These are phyloP conservation scores for Zasmidium cellare DNA, from an alignment of 2,329 filamentous ascomycete genomes.

Conservation along the genomic window DNA sequence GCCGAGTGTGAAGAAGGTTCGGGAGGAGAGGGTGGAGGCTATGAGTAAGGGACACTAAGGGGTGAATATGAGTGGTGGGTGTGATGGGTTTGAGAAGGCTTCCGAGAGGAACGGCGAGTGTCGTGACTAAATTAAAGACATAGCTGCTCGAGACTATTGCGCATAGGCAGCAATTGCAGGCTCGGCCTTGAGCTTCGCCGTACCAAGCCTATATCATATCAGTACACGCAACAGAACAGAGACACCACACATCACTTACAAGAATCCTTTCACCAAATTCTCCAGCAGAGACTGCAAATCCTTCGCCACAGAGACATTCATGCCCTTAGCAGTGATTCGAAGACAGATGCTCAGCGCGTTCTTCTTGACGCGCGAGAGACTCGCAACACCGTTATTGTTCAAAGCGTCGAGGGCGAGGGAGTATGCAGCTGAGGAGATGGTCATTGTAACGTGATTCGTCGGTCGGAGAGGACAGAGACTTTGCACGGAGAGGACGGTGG, in stretches of 20 bases:
- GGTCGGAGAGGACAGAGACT: conserved; percentile 28
- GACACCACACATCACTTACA: conserved; percentile 16
- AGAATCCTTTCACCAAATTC: conserved; percentile 24
- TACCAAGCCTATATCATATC: neutral
- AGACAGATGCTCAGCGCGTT: conserved; percentile 19
- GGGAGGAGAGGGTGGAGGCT: conserved; percentile 11
- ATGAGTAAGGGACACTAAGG: conserved; percentile 1
- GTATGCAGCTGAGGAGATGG: conserved; percentile 30
- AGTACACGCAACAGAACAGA: neutral
- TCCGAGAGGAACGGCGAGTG: too few species aligned
- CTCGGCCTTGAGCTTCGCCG: neutral
- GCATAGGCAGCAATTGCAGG: conserved; percentile 8
- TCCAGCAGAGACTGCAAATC: conserved; percentile 17
- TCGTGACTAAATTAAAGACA: too few species aligned
- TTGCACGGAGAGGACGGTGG: conserved; percentile 25
- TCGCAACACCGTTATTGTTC: conserved; percentile 27
- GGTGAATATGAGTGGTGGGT: neutral
- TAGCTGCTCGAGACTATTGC: neutral
- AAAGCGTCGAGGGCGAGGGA: conserved; percentile 31
- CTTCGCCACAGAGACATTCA: conserved; percentile 21
- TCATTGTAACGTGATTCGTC: conserved; percentile 27
- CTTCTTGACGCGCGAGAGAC: conserved; percentile 19
- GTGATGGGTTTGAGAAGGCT: too few species aligned
- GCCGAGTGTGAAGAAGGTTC: conserved; percentile 26
- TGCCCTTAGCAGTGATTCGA: conserved; percentile 22